phyloP scores from a whole-genome alignment of 495 filamentous ascomycete species.

The Aspergillus saccharolyticus region DNA sequence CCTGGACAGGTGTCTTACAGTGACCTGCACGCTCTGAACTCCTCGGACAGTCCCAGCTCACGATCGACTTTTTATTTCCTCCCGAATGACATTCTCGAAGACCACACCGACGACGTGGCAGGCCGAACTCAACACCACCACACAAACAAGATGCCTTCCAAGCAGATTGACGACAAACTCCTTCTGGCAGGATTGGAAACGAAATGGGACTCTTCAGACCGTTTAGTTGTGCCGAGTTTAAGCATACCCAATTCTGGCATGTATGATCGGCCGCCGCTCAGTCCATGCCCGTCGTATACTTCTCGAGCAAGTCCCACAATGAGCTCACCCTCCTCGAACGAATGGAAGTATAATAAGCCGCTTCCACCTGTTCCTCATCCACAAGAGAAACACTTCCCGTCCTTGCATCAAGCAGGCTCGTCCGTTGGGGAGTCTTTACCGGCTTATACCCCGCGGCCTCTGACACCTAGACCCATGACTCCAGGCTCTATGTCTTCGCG shows the following conservation, averaged over 20 bases:
- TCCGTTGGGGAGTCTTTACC: neutral
- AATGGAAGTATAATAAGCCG: slow-evolving; percentile 1
- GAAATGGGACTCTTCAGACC: neutral
- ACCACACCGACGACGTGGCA: neutral
- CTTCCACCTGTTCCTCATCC: neutral
- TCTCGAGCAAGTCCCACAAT: neutral
- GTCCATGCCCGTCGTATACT: neutral
- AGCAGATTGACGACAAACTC: neutral
- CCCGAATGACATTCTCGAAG: slow-evolving; percentile 1
- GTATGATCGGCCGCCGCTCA: neutral
- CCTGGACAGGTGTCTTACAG: neutral
- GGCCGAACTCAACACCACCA: neutral
- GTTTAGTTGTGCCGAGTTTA: neutral
- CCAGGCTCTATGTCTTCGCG: neutral
- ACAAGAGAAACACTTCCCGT: neutral
- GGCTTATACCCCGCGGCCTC: neutral
- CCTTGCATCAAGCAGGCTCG: neutral
- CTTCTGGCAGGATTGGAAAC: slow-evolving; percentile 3
- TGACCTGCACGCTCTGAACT: neutral
- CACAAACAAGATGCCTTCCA: neutral
- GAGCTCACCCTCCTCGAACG: neutral
- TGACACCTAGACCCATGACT: neutral
- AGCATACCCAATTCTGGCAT: neutral
- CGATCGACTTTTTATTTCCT: slow-evolving; percentile 1
- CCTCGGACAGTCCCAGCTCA: neutral